phyloP scores from a whole-genome alignment of 331 rosid genomes.

The Telfairia occidentalis region DNA sequence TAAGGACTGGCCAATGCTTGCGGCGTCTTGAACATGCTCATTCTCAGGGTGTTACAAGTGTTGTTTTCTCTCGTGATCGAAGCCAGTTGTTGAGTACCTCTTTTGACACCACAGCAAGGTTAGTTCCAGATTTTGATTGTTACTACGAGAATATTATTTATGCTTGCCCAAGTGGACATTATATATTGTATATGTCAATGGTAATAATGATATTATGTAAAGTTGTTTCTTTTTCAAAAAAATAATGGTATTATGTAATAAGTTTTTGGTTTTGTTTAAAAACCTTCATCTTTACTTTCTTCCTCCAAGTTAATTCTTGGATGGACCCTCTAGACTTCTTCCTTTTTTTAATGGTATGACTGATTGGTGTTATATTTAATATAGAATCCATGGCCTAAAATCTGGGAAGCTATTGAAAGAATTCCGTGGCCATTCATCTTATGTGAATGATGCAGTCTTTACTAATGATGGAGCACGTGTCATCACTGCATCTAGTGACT shows the following conservation, averaged over 20 bases:
- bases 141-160: background rate
- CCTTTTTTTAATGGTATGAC: background rate
- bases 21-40: constrained; percentile 98
- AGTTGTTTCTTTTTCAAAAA: too few relatives aligned
- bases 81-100: constrained; percentile 91
- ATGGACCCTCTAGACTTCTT: background rate
- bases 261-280: background rate
- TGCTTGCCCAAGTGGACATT: background rate
- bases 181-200: background rate
- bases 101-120: constrained; percentile 97
- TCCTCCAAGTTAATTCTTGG: background rate
- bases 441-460: constrained; percentile 87
- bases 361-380: constrained; percentile 10
- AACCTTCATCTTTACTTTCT: background rate
- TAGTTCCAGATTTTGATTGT: background rate
- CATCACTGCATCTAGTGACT: constrained; percentile 92
- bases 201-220: background rate
- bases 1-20: constrained; percentile 97
- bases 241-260: background rate
- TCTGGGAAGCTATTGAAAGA: constrained; percentile 93
- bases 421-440: constrained; percentile 94
- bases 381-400: constrained; percentile 86
- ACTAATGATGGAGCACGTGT: constrained; percentile 82
- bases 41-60: constrained; percentile 89
- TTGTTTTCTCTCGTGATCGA: constrained; percentile 95